phyloP scores from a whole-genome alignment of 2,329 filamentous ascomycete genomes.

The Aspergillus niger region DNA sequence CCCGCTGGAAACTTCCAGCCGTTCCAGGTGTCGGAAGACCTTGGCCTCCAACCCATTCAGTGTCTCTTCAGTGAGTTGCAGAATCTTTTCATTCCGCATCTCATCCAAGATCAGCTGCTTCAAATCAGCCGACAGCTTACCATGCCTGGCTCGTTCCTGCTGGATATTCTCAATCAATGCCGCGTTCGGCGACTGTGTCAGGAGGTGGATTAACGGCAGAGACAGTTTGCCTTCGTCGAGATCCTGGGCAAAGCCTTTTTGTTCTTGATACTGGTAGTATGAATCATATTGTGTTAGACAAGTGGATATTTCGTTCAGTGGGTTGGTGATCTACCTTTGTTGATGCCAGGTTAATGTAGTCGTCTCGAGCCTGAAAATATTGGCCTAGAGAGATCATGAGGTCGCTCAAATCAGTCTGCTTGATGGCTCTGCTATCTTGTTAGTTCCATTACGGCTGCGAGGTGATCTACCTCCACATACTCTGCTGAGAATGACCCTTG shows the following conservation, averaged over 20 bases:
- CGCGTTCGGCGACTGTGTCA: not conserved
- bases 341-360: not conserved
- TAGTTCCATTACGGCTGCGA: not conserved
- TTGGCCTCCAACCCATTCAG: too few relatives aligned
- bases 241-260: conserved; percentile 2
- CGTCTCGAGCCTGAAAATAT: conserved; percentile 2
- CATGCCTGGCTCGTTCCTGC: not conserved
- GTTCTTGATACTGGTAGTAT: not conserved
- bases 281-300: not conserved
- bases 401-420: not conserved
- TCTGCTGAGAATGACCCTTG: not conserved
- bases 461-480: not conserved
- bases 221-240: not conserved
- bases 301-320: rapidly evolving
- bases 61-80: not conserved
- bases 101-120: conserved; percentile 3
- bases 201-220: not conserved
- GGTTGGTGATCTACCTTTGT: not conserved
- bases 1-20: too few relatives aligned
- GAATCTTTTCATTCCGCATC: not conserved
- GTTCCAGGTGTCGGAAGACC: too few relatives aligned
- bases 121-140: not conserved
- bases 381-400: not conserved
- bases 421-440: not conserved
- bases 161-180: not conserved